Evolutionary conservation across 2,329 filamentous ascomycete species (phyloP).

Genomic region (Trichoderma sp.): DNA sequence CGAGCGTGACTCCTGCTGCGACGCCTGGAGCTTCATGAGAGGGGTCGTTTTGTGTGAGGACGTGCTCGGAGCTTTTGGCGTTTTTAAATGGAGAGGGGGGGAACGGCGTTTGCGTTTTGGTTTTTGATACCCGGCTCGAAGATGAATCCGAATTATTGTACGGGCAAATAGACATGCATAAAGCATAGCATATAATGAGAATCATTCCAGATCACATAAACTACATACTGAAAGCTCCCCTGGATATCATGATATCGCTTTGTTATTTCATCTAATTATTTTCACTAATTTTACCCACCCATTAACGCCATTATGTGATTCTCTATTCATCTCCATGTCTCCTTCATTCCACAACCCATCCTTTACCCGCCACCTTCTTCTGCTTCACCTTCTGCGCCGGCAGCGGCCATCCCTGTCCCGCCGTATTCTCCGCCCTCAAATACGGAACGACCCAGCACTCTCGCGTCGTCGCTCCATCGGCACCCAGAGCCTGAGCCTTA

Average conservation of each 20-base stretch:
- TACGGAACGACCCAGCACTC: slow-evolving; percentile 84
- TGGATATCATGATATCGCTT: not conserved
- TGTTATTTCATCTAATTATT: not conserved
- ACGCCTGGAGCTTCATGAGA: slow-evolving; percentile 28
- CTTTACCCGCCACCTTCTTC: slow-evolving; percentile 66
- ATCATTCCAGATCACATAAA: not conserved
- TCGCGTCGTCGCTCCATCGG: slow-evolving; percentile 46
- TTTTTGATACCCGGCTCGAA: slow-evolving; percentile 18
- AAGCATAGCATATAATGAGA: not conserved
- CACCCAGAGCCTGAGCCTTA: slow-evolving; percentile 40
- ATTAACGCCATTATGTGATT: slow-evolving; percentile 4
- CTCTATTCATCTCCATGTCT: not conserved
- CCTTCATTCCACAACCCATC: slow-evolving; percentile 66
- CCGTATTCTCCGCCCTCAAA: slow-evolving; percentile 65
- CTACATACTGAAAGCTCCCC: not conserved
- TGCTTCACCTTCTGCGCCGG: slow-evolving; percentile 83
- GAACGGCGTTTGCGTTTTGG: not conserved
- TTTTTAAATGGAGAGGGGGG: not conserved
- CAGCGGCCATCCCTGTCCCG: slow-evolving; percentile 76
- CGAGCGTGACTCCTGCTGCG: slow-evolving; percentile 34
- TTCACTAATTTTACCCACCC: not conserved
- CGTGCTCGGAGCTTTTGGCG: not conserved
- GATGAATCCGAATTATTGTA: not conserved
- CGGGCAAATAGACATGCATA: not conserved
- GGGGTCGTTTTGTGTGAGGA: not conserved